Evolutionary conservation across 441 rosid species (phyloP).

Genomic region (Lagerstroemia fauriei): DNA sequence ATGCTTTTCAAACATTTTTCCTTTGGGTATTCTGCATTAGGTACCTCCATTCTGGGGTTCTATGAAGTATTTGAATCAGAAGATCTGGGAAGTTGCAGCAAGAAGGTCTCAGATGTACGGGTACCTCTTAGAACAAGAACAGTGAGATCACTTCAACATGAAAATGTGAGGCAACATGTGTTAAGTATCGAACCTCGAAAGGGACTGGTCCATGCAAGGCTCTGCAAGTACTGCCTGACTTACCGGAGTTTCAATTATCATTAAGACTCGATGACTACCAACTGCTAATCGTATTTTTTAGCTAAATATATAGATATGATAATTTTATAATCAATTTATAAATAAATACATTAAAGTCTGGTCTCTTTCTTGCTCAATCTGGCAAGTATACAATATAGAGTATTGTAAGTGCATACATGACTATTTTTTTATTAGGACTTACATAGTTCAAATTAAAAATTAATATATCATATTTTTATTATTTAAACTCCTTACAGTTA

Average conservation of each 20-base stretch:
- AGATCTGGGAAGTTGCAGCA: slow-evolving; percentile 80
- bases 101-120: slow-evolving; percentile 81
- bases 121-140: slow-evolving; percentile 77
- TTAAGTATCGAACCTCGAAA: background rate
- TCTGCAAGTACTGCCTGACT: slow-evolving; percentile 71
- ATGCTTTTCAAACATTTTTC: background rate
- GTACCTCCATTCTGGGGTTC: slow-evolving; percentile 82
- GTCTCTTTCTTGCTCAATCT: no score
- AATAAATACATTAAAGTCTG: no score
- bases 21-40: slow-evolving; percentile 31
- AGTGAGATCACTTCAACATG: slow-evolving; percentile 47
- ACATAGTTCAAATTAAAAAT: no score
- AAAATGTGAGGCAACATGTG: background rate
- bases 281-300: slow-evolving; percentile 33
- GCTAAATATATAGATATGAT: no score
- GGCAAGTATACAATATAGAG: no score
- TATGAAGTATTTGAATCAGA: slow-evolving; percentile 76
- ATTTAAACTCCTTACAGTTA: no score
- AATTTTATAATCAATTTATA: no score
- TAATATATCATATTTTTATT: no score
- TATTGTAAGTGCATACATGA: no score
- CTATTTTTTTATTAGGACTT: no score
- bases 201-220: slow-evolving; percentile 45
- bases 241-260: slow-evolving; percentile 80
- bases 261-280: slow-evolving; percentile 67